Evolutionary conservation across 2,329 filamentous ascomycete species (phyloP).

Genomic region (Botrytis tulipae): DNA sequence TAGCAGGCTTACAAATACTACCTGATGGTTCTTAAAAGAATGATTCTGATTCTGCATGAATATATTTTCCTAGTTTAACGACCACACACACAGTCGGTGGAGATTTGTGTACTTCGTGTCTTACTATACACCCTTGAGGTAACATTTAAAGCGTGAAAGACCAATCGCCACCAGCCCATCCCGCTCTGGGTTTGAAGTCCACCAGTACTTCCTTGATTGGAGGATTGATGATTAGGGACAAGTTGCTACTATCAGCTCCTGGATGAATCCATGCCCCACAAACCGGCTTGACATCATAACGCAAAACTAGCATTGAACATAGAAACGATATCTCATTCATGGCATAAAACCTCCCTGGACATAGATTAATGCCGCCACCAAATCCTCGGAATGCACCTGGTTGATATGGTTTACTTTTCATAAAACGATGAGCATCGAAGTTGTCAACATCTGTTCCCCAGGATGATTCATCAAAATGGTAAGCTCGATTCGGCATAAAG

Average conservation of each 20-base stretch:
- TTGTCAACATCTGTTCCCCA: not conserved
- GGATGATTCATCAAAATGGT: not conserved
- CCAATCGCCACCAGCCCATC: not conserved
- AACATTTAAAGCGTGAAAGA: constrained; percentile 6
- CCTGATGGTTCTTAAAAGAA: too few relatives aligned
- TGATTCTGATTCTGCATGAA: too few relatives aligned
- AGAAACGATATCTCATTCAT: not conserved
- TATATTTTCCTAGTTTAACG: too few relatives aligned
- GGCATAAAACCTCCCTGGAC: constrained; percentile 8
- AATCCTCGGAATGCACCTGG: constrained; percentile 6
- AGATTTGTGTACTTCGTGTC: not conserved
- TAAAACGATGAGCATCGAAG: constrained; percentile 1
- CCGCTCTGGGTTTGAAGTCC: not conserved
- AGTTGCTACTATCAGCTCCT: not conserved
- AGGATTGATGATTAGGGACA: not conserved
- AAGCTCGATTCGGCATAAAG: not conserved
- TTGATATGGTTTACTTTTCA: not conserved
- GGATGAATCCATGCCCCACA: not conserved
- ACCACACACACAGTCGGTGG: not conserved
- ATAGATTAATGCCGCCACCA: constrained; percentile 11
- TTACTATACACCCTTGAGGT: not conserved
- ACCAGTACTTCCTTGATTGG: not conserved
- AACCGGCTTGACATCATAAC: not conserved
- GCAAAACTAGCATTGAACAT: not conserved
- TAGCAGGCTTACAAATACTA: too few relatives aligned